These are phyloP conservation scores for Crithidia acanthocephali DNA, from an alignment of 208 protist genomes.

Conservation along the genomic window DNA sequence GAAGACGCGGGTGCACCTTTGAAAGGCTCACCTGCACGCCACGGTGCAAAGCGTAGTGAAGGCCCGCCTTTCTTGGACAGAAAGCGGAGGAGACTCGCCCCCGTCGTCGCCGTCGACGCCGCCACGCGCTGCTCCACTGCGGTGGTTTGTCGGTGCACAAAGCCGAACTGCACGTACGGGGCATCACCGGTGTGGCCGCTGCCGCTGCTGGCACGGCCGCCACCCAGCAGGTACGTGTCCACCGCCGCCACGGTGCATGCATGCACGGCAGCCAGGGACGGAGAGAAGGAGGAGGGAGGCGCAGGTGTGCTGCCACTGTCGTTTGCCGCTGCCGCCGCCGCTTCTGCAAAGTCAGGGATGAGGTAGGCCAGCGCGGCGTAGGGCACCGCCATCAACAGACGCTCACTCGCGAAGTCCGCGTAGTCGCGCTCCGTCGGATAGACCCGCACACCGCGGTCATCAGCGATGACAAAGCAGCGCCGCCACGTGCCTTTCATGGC, in stretches of 20 bases:
- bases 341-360: conserved; percentile 38
- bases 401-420: conserved; percentile 39
- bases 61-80: not conserved
- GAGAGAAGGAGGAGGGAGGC: not conserved
- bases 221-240: not conserved
- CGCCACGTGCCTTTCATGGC: conserved; percentile 30
- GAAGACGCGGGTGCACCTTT: no score
- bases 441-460: conserved; percentile 41
- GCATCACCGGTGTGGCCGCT: not conserved
- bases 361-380: conserved; percentile 52
- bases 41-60: conserved; percentile 11
- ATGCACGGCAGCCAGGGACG: conserved; percentile 11
- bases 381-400: conserved; percentile 38
- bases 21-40: not conserved
- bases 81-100: not conserved
- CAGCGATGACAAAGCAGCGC: conserved; percentile 48
- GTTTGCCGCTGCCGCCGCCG: not conserved
- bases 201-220: no score
- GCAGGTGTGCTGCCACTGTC: conserved; percentile 1
- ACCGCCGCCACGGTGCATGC: conserved; percentile 5
- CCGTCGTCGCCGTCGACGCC: not conserved
- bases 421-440: conserved; percentile 48
- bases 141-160: conserved; percentile 22
- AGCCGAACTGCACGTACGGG: conserved; percentile 11
- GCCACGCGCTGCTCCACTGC: conserved; percentile 4